Conservation (phyloP, 768 basidiomycete species). For the Termitomyces sp. region DNA sequence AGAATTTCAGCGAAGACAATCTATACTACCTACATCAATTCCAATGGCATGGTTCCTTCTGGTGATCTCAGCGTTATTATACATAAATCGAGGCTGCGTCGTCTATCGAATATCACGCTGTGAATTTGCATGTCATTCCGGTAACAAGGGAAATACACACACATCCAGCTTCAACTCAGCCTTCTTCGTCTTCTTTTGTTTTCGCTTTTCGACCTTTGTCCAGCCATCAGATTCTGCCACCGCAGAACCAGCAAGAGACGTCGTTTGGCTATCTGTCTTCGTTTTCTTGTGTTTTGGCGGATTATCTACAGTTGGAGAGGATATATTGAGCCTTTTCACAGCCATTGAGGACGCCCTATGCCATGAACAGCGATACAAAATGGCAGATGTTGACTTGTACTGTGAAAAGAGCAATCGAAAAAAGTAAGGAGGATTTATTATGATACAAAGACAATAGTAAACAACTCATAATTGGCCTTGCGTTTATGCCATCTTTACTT, state of each 20-base stretch:
- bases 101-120: slow-evolving; percentile 24
- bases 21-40: slow-evolving; percentile 57
- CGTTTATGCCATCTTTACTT: too few relatives aligned
- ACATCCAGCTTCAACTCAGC: slow-evolving; percentile 54
- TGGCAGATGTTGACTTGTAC: too few relatives aligned
- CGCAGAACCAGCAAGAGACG: background rate
- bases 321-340: slow-evolving; percentile 13
- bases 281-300: slow-evolving; percentile 30
- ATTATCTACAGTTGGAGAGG: slow-evolving; percentile 3
- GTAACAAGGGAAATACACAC: slow-evolving; percentile 26
- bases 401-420: too few relatives aligned
- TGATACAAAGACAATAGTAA: background rate
- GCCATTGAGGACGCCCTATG: background rate
- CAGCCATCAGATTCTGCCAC: slow-evolving; percentile 33
- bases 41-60: slow-evolving; percentile 69
- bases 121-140: slow-evolving; percentile 6
- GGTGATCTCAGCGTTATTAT: slow-evolving; percentile 69
- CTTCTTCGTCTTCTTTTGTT: slow-evolving; percentile 64
- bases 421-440: too few relatives aligned
- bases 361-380: background rate
- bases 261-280: slow-evolving; percentile 21
- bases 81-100: slow-evolving; percentile 74
- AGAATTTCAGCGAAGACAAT: background rate
- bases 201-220: slow-evolving; percentile 70
- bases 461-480: background rate